Base-by-base conservation (phyloP, 345 rosid species). In the Eucalyptus globulus region DNA sequence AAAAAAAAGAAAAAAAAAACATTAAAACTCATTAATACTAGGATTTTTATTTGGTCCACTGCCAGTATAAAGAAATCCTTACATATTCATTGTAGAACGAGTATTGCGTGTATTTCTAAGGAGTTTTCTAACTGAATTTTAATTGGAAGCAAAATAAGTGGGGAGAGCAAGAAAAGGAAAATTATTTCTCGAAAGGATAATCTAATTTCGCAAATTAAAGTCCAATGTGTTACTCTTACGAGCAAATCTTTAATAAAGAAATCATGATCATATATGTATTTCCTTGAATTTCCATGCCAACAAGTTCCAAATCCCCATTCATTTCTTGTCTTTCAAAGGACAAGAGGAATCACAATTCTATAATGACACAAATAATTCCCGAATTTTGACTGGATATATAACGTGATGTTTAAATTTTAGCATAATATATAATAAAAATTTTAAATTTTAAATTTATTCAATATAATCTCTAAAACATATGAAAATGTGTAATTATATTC, bases 331-430 rank as follows among this genome's bases (percentile, higher is more conserved):
- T 13, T 56, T 24, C 2, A 2, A 4, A 56, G 1, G 29, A 56
- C 0, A 5, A 24, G 29, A 24, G 62, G 6, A 56, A 56, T 56
- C 26, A 4, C 58, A 21, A 53, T 2, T 53, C 10, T 19, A 8
- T 7, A 3, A 17, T 19, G 2, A 53, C 56, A 53, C 10, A 53
- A 53, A 51, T 51, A 51, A 51, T 51, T 51, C 1, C 0, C 0
- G 0, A 51, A 53, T 53, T 53, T 53, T 53, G 56, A 53, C 0
- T 53, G 2, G 17, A 17, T 53, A 7, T 7, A 0, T 17, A 53
- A 53, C 0, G 4, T 19, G 10, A 0, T 19, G 24, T 53, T 19
- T 19, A 0, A 19, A 53, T 53, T 53, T 21, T 53, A 53, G 0
- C 21, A 0, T 21, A 53, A 53, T 53, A 21, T 8, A 21, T 53